Evolutionary conservation across 202 grass and related monocot genomes (phyloP).

Genomic region (Miscanthus sacchariflorus): DNA sequence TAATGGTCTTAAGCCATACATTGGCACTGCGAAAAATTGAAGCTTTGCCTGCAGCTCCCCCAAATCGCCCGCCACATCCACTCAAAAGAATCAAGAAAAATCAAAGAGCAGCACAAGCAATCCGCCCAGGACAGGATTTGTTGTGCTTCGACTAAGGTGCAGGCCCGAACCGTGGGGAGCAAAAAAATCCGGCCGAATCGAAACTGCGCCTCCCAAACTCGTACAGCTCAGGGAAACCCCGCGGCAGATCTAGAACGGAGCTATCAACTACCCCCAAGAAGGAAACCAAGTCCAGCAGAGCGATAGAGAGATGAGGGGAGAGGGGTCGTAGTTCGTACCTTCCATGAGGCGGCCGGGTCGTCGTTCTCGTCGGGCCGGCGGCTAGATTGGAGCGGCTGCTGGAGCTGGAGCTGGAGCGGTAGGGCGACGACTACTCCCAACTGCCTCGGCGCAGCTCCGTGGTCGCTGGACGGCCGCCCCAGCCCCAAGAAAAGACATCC

Average conservation of each 20-base stretch:
- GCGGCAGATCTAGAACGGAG: conserved; percentile 20
- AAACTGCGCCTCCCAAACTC: conserved; percentile 7
- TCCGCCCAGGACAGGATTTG: neutral
- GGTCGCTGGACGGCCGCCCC: conserved; percentile 38
- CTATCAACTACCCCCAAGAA: neutral
- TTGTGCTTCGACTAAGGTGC: neutral
- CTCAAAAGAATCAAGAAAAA: neutral
- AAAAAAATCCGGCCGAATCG: neutral
- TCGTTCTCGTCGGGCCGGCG: neutral
- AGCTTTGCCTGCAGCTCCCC: neutral
- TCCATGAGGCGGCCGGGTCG: neutral
- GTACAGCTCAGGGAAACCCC: neutral
- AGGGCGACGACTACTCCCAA: neutral
- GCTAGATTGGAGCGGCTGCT: conserved; percentile 23
- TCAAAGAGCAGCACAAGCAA: neutral
- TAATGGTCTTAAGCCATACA: too few species aligned
- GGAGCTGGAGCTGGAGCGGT: neutral
- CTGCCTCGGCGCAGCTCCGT: conserved; percentile 1
- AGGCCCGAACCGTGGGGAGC: too few species aligned
- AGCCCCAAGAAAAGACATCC: conserved; percentile 59
- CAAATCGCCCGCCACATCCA: neutral
- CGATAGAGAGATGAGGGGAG: too few species aligned
- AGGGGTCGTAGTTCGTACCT: neutral
- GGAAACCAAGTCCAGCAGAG: neutral
- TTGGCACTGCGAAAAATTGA: neutral